Evolutionary conservation across 1,284 basidiomycete species (phyloP).

Genomic region (Fomitopsis betulina): DNA sequence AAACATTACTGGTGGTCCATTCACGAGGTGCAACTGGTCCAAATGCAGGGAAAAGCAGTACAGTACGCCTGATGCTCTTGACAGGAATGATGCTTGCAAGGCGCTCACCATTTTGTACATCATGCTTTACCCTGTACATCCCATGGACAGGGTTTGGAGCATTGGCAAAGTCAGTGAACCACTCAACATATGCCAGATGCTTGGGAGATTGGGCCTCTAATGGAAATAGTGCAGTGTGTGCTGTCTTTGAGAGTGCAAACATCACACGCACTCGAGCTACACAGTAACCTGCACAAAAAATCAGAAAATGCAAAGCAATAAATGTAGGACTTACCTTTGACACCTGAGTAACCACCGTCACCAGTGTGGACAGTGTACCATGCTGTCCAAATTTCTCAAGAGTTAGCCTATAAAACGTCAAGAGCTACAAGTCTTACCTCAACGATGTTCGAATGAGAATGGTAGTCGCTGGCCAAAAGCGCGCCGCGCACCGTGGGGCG

Average conservation of each 20-base stretch:
- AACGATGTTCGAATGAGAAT: no score
- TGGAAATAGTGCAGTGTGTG: constrained; percentile 7
- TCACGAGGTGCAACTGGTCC: constrained; percentile 14
- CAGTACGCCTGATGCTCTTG: constrained; percentile 19
- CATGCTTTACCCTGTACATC: constrained; percentile 15
- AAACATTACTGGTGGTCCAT: constrained; percentile 32
- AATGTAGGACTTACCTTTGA: no score
- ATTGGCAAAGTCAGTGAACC: constrained; percentile 22
- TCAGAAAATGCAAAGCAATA: no score
- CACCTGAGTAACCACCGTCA: no score
- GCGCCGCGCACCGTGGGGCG: no score
- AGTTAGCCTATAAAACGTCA: no score
- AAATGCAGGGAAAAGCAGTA: constrained; percentile 24
- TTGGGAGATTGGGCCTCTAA: constrained; percentile 5
- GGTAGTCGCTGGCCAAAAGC: no score
- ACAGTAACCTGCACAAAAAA: no score
- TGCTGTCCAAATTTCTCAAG: no score
- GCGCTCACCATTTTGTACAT: constrained; percentile 10
- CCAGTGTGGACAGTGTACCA: no score
- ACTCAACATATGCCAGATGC: constrained; percentile 29
- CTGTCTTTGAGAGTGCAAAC: constrained; percentile 7
- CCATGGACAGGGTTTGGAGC: constrained; percentile 7
- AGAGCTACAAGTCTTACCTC: no score
- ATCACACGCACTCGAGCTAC: constrained; percentile 14
- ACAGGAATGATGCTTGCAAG: constrained; percentile 24